Percentiles rank a stretch among this genome's conserved stretches.
These are phyloP conservation scores for Chenopodium album DNA, from an alignment of 148 eudicot species.

Conservation along the genomic window DNA sequence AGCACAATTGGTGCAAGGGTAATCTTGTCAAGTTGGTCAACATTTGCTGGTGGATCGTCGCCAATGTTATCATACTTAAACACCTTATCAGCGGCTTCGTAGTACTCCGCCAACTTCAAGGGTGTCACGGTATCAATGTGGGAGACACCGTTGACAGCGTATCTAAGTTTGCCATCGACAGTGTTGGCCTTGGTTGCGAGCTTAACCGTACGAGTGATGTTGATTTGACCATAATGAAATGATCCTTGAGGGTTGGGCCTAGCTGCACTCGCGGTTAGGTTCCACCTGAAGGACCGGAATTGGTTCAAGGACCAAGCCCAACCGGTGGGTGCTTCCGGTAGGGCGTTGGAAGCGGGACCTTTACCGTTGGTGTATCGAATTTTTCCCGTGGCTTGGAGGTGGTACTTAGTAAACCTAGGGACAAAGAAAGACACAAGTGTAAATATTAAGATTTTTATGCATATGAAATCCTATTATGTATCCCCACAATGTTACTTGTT, in stretches of 20 bases:
- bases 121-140: slow-evolving; percentile 45
- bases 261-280: slow-evolving; percentile 66
- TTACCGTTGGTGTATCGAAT: slow-evolving; percentile 39
- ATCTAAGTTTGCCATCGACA: slow-evolving; percentile 49
- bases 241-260: slow-evolving; percentile 78
- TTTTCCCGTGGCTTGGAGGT: slow-evolving; percentile 47
- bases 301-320: slow-evolving; percentile 66
- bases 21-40: slow-evolving; percentile 30
- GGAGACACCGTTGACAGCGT: slow-evolving; percentile 55
- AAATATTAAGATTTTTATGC: too few relatives aligned
- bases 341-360: slow-evolving; percentile 39
- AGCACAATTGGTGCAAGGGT: slow-evolving; percentile 41
- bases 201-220: slow-evolving; percentile 49
- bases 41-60: slow-evolving; percentile 34
- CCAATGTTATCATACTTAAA: slow-evolving; percentile 43
- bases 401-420: slow-evolving; percentile 39
- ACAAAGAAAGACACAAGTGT: neutral
- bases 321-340: slow-evolving; percentile 55
- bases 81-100: slow-evolving; percentile 30
- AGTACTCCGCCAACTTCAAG: slow-evolving; percentile 49
- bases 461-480: too few relatives aligned
- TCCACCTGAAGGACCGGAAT: slow-evolving; percentile 63
- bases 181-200: slow-evolving; percentile 31
- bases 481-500: too few relatives aligned
- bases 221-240: slow-evolving; percentile 52